Percentiles rank a stretch among this genome's conserved stretches.
Conservation (phyloP, 1,284 basidiomycete species). For the Tremellales sp. region DNA sequence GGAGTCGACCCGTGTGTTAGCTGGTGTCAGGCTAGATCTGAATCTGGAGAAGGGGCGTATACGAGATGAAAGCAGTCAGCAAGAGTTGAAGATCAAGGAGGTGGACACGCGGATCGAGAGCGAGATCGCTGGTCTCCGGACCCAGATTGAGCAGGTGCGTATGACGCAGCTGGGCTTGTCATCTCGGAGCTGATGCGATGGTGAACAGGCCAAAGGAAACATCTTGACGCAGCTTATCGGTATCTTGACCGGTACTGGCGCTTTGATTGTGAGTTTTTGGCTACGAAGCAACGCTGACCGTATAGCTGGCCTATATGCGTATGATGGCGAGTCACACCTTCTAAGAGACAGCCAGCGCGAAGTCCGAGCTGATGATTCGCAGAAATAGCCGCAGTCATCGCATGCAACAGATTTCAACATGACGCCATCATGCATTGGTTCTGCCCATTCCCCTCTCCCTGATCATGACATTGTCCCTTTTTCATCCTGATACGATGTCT, state of each 20-base stretch:
- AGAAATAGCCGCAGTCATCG: background rate
- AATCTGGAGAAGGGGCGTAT: conserved; percentile 95
- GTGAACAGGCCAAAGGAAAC: conserved; percentile 65
- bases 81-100: conserved; percentile 97
- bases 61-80: conserved; percentile 85
- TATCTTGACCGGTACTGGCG: conserved; percentile 48
- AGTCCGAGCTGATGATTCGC: too few relatives aligned
- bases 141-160: conserved; percentile 70
- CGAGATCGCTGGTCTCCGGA: conserved; percentile 86
- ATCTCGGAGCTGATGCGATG: background rate
- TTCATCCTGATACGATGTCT: background rate
- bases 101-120: conserved; percentile 96
- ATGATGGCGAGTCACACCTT: conserved; percentile 48
- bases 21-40: conserved; percentile 88
- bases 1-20: conserved; percentile 87
- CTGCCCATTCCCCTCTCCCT: background rate
- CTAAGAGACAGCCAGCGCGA: too few relatives aligned
- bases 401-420: background rate
- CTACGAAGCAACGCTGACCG: conserved; percentile 1
- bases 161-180: background rate
- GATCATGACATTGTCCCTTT: background rate
- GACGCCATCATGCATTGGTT: background rate
- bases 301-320: conserved; percentile 46
- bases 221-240: conserved; percentile 48
- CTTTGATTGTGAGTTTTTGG: conserved; percentile 43